Base-by-base conservation (phyloP, 306 rosid species). In the Albizia julibrissin region DNA sequence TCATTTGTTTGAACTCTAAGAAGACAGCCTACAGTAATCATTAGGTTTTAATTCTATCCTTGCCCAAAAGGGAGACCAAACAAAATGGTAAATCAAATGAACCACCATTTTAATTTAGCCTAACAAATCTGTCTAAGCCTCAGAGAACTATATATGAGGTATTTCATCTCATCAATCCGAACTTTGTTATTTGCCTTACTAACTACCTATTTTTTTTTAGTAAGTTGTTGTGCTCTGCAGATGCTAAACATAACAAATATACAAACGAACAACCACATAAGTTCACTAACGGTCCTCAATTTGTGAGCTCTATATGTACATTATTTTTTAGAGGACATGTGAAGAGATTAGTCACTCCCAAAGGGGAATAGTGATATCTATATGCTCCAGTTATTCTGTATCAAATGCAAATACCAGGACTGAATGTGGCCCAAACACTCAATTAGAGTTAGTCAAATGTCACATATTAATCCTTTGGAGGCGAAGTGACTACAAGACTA, bases 231-330 rank as follows among this genome's bases (percentile, higher is more conserved):
- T 44, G 50, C 68, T 42, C 61, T 8, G 64, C 42, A 15, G 65
- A 80, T 80, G 79, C 64, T 70, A 54, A 33, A 16, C n/a, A 21
- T n/a, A 19, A 73, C 8, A 21, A 19, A 19, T 56, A 52, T 8
- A 26, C 3, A 58, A 58, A 58, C 29, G 14, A 8, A 22, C 2
- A 54, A 22, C 44, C 77, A 42, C 40, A 58, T 14, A 82, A 16
- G 18, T 81, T 37, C 75, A 67, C 62, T 39, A 67, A 75, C 14
- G 69, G 58, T 49, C 62, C 72, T 43, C 44, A 72, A 72, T 44
- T 54, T 12, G 40, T 56, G 16, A 72, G 21, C 44, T 33, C 34
- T 18, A 19, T 44, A 29, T 80, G 50, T 18, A 47, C 56, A 33
- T 77, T 29, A 31, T 7, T 46, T 46, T 34, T 62, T 6, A 69